Conservation (phyloP, 495 filamentous ascomycete genomes). For the Massariosphaeria phaeospora region DNA sequence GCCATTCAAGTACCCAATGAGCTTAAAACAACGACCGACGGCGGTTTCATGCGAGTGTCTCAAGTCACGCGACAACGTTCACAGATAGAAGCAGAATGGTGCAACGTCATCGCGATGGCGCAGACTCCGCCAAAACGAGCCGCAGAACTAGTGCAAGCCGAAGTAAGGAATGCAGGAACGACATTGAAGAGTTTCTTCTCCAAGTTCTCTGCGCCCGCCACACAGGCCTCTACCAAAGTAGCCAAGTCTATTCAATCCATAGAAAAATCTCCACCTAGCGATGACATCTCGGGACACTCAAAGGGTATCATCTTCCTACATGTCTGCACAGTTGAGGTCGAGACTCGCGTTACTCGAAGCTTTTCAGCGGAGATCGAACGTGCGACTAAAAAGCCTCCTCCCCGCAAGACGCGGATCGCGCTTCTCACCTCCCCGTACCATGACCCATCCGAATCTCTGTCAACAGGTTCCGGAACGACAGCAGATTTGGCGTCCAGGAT, state of each 20-base stretch:
- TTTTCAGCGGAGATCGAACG: slow-evolving; percentile 87
- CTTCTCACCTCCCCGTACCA: slow-evolving; percentile 89
- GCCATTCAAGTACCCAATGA: slow-evolving; percentile 70
- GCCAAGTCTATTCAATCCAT: slow-evolving; percentile 48
- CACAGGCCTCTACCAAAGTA: slow-evolving; percentile 42
- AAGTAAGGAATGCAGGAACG: slow-evolving; percentile 40
- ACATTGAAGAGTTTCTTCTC: slow-evolving; percentile 80
- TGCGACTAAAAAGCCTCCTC: slow-evolving; percentile 94
- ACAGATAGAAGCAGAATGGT: slow-evolving; percentile 88
- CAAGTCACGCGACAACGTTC: slow-evolving; percentile 70
- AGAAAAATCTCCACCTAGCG: slow-evolving; percentile 47
- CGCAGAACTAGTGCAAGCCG: slow-evolving; percentile 21
- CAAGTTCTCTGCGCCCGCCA: slow-evolving; percentile 30
- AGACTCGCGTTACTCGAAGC: slow-evolving; percentile 58
- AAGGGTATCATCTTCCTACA: slow-evolving; percentile 80
- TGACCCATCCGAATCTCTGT: slow-evolving; percentile 56
- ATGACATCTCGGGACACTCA: slow-evolving; percentile 62
- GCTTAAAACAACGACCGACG: slow-evolving; percentile 73
- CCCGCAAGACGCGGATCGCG: slow-evolving; percentile 74
- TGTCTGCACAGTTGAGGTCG: slow-evolving; percentile 76
- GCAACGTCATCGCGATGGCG: slow-evolving; percentile 67
- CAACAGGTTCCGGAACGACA: slow-evolving; percentile 47
- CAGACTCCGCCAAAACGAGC: slow-evolving; percentile 25
- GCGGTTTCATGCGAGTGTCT: slow-evolving; percentile 76
- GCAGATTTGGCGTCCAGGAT: slow-evolving; percentile 62